phyloP scores from a whole-genome alignment of 2,329 filamentous ascomycete species.

The Cordyceps javanica region DNA sequence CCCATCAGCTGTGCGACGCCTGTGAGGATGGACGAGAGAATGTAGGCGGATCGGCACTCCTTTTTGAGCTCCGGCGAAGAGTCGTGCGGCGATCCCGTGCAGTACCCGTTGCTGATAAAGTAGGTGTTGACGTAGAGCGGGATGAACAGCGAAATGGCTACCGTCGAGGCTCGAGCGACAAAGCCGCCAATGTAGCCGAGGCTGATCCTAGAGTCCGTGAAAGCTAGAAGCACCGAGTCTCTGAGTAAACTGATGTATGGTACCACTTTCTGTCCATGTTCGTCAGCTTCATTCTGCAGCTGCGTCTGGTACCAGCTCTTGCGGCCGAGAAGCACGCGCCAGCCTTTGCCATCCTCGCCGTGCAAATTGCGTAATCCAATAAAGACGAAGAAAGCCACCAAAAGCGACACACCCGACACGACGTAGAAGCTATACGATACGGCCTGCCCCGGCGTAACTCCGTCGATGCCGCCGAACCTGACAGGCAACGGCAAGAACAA shows the following conservation, averaged over 20 bases:
- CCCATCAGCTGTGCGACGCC: conserved; percentile 85
- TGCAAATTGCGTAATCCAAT: conserved; percentile 63
- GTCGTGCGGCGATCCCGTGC: conserved; percentile 59
- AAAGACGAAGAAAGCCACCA: conserved; percentile 69
- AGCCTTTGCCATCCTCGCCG: conserved; percentile 75
- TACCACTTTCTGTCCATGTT: conserved; percentile 33
- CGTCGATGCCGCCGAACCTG: conserved; percentile 63
- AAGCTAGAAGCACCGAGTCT: conserved; percentile 62
- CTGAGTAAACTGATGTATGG: conserved; percentile 56
- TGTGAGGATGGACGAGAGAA: conserved; percentile 78
- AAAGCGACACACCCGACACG: conserved; percentile 65
- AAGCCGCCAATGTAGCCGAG: conserved; percentile 91
- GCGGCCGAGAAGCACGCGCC: conserved; percentile 49
- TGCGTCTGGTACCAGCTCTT: conserved; percentile 21
- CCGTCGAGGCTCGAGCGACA: conserved; percentile 87
- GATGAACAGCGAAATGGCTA: conserved; percentile 91
- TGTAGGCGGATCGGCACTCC: conserved; percentile 80
- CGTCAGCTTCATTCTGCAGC: conserved; percentile 16
- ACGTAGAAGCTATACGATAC: conserved; percentile 84
- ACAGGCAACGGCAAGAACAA: conserved; percentile 85
- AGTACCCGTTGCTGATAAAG: conserved; percentile 76
- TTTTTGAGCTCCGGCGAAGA: conserved; percentile 70
- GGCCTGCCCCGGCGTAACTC: conserved; percentile 66
- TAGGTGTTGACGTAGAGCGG: conserved; percentile 89
- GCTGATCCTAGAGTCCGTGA: conserved; percentile 70